Base-by-base conservation (phyloP, 805 yeast genomes). In the Myxozyma neotropica region DNA sequence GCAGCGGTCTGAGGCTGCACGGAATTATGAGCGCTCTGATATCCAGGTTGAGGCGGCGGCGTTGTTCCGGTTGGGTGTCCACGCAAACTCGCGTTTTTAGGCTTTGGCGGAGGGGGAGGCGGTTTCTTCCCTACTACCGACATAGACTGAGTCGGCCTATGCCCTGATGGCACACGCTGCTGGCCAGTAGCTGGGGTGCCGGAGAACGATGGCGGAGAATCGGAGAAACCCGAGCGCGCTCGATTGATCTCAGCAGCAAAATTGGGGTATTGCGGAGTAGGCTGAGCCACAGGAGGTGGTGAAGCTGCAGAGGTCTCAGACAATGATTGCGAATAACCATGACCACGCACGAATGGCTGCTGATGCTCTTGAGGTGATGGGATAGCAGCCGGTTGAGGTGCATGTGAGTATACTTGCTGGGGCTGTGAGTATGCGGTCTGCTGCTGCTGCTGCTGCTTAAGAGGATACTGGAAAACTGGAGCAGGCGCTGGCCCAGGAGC, bases 161-260 rank as follows among this genome's bases (percentile, higher is more conserved):
- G 65, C 12, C 62, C 63, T 2, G 65, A 61, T n/a, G 59, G 57
- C 15, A 55, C 53, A 5, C 63, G 57, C 19, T 51, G 53, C 12
- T 43, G 43, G 2, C 27, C 53, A 13, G 50, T 46, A 6, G 62
- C 42, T 13, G 51, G 21, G 47, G 55, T 38, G 19, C 19, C 2
- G 17, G 42, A 7, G n/a, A 17, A 38, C 7, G 21, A 7, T 38
- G 42, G 5, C 23, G 17, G 21, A 19, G 43, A n/a, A 29, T 13
- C 3, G 49, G 26, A 12, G 23, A 1, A n/a, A 5, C 52, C 55
- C 15, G 44, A 36, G 2, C 59, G 57, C 12, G 58, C 58, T 5
- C 53, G 60, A 6, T 74, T 72, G 26, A 72, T 72, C 47, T 73
- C 71, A 23, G 70, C 71, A 12, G 75, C 75, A 63, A 70, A 72